Base-by-base conservation (phyloP, 2,329 filamentous ascomycete species). In the Stagonosporopsis tanaceti region DNA sequence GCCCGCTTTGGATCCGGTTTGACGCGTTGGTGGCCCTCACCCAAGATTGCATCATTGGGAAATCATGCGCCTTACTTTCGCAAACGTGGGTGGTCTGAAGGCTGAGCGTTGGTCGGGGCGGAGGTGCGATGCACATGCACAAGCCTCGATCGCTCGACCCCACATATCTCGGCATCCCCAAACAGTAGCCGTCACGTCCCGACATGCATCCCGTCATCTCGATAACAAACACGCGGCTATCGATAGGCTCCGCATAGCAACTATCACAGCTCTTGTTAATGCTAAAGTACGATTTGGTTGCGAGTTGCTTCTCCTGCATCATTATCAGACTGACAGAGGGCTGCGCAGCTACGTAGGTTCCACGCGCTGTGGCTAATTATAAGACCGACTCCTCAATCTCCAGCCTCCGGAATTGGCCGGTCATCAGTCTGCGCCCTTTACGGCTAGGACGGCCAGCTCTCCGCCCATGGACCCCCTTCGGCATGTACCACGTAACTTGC, bases 31-130 rank as follows among this genome's bases (percentile, higher is more conserved):
- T 45, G 46, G 57, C 45, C 56, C 56, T 57, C 45, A 57, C 53
- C 61, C 61, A 67, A 64, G 64, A 70, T 71, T 70, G 61, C 69
- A 72, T 70, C 65, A 69, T 70, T 61, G 59, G 44, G 60, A 59
- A 63, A 67, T 74, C 72, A 71, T 70, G 66, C 69, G 69, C 67
- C 70, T 52, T 65, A 63, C 37, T 45, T 64, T 60, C 44, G 60
- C 61, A 57, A 72, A 73, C 71, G 71, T 75, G 73, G 70, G 66
- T 66, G 61, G 62, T 65, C 64, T 67, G 69, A 67, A 68, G 64
- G 69, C 67, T 65, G 66, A 62, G 62, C 50, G 44, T 46, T 52
- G 54, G 48, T 53, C 38, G 35, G 47, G 30, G 42, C 47, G 30
- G 32, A 51, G 50, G 40, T 20, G 42, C 47, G 54, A 51, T 57